phyloP scores from a whole-genome alignment of 2,329 filamentous ascomycete genomes.

The Phialocephala subalpina region DNA sequence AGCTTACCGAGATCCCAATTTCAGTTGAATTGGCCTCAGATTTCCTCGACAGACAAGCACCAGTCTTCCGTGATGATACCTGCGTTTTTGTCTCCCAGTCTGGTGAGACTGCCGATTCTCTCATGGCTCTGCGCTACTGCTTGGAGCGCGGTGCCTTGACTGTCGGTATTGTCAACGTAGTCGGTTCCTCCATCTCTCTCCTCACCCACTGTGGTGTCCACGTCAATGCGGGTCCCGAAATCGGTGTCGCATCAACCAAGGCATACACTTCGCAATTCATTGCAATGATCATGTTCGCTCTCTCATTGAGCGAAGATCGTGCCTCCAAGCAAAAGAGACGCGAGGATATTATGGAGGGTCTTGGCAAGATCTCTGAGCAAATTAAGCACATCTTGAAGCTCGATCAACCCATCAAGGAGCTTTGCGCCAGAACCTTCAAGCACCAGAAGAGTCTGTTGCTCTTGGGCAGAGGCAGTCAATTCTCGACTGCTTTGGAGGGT shows the following conservation, averaged over 20 bases:
- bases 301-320: slow-evolving; percentile 95
- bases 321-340: slow-evolving; percentile 92
- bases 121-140: slow-evolving; percentile 97
- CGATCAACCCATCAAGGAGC: slow-evolving; percentile 91
- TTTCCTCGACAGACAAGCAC: slow-evolving; percentile 95
- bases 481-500: slow-evolving; percentile 95
- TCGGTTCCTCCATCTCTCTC: slow-evolving; percentile 97
- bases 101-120: slow-evolving; percentile 96
- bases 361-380: slow-evolving; percentile 86
- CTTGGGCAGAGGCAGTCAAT: slow-evolving; percentile 93
- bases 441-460: slow-evolving; percentile 96
- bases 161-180: slow-evolving; percentile 97
- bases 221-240: slow-evolving; percentile 98
- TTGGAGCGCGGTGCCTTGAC: slow-evolving; percentile 96
- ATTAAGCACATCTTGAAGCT: slow-evolving; percentile 92
- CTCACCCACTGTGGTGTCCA: slow-evolving; percentile 99
- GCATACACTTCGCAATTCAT: slow-evolving; percentile 99
- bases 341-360: slow-evolving; percentile 95
- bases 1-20: slow-evolving; percentile 97
- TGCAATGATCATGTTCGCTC: slow-evolving; percentile 99
- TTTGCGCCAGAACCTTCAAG: slow-evolving; percentile 93
- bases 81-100: slow-evolving; percentile 99
- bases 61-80: slow-evolving; percentile 98
- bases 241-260: slow-evolving; percentile 98
- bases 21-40: slow-evolving; percentile 96